Conservation (phyloP, 345 rosid species). For the Moricandia moricandioides region DNA sequence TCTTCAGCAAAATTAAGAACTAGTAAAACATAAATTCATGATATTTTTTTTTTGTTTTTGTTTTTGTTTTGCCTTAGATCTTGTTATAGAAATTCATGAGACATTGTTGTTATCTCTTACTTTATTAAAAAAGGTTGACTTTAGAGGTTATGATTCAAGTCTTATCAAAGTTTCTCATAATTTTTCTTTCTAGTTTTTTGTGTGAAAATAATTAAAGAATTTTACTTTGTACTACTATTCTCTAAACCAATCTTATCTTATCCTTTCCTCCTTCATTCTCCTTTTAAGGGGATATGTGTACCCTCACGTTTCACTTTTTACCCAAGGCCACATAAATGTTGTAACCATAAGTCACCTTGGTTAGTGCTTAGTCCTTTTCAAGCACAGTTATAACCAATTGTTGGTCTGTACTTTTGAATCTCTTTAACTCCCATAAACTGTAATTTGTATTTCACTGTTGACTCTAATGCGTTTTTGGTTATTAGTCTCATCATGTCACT, state of each 20-base stretch:
- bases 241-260: constrained; percentile 28
- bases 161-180: background rate
- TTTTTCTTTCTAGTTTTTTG: background rate
- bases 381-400: constrained; percentile 27
- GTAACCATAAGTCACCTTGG: constrained; percentile 15
- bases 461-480: too few species aligned
- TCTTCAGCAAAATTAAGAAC: background rate
- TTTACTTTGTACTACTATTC: constrained; percentile 3
- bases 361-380: constrained; percentile 34
- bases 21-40: background rate
- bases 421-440: background rate
- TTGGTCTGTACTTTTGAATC: constrained; percentile 19
- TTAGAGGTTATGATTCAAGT: background rate
- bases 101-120: constrained; percentile 13
- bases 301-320: constrained; percentile 29
- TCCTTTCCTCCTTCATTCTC: constrained; percentile 5
- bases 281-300: background rate
- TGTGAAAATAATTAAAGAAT: background rate
- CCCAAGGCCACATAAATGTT: constrained; percentile 20
- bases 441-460: constrained; percentile 7
- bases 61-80: constrained; percentile 7
- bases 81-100: background rate
- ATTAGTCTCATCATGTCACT: constrained; percentile 2
- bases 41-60: constrained; percentile 16
- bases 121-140: constrained; percentile 15